These are phyloP conservation scores for Ceratobasidium sp. DNA, from an alignment of 1,284 basidiomycete genomes.

Conservation along the genomic window DNA sequence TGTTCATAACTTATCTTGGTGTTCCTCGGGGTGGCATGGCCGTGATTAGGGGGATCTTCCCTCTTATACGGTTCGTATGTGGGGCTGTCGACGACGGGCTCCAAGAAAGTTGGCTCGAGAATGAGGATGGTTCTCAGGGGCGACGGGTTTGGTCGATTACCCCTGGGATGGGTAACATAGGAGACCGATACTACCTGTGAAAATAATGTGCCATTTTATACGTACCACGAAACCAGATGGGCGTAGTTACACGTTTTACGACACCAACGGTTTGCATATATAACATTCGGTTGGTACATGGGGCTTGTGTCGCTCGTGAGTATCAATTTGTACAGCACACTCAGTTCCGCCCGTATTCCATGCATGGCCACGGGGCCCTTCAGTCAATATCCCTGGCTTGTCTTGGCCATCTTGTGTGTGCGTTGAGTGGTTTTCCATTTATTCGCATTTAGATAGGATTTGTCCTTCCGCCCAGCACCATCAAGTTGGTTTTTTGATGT, in stretches of 20 bases:
- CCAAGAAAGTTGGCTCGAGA: constrained; percentile 73
- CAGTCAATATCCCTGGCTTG: too few species aligned
- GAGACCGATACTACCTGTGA: constrained; percentile 52
- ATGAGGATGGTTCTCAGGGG: constrained; percentile 54
- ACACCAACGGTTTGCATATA: too few species aligned
- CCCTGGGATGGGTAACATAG: constrained; percentile 85
- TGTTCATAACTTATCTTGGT: constrained; percentile 91
- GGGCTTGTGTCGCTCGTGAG: neutral
- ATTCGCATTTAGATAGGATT: too few species aligned
- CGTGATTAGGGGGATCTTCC: constrained; percentile 84
- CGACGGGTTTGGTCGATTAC: constrained; percentile 72
- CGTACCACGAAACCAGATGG: neutral
- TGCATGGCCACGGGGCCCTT: too few species aligned
- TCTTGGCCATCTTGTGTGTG: too few species aligned
- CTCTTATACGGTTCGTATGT: constrained; percentile 81
- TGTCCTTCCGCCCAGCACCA: too few species aligned
- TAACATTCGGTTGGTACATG: too few species aligned
- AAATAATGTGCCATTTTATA: neutral
- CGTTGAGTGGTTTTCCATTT: too few species aligned
- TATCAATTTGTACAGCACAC: neutral
- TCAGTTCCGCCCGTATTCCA: too few species aligned
- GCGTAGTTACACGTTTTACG: neutral
- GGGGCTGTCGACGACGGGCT: constrained; percentile 82
- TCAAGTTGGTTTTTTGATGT: too few species aligned
- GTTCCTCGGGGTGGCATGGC: constrained; percentile 81